Base-by-base conservation (phyloP, 1,284 basidiomycete genomes). In the Trametes versicolor region DNA sequence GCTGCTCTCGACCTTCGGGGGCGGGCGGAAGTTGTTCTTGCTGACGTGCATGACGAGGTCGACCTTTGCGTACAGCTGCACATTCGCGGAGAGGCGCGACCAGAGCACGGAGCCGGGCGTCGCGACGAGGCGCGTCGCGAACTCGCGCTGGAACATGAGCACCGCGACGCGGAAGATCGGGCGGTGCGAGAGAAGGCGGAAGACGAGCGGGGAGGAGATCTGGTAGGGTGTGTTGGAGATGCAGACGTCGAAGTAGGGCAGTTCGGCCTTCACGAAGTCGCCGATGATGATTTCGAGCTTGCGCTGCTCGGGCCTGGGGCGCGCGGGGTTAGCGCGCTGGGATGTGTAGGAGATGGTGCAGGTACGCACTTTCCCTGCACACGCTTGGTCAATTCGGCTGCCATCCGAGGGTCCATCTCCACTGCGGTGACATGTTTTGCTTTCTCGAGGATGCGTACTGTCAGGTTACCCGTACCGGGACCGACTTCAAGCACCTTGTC, bases 391-490 rank as follows among this genome's bases (percentile, higher is more conserved):
- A 99, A 87, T 78, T 99, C 97, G 52, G 96, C 96, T 21, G 97
- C 97, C 97, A 99, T 99, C 43, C 98, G 90, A 70, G 98, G 98
- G 77, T 99, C 98, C 95, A 99, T 98, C 78, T 99, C 98, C 34
- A 99, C 90, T 0, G 96, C 97, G 0, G 93, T 94, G 34, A 95
- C 91, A 81, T 93, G 92, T 75, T 97, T 97, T 67, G 94, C 94
- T 79, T 96, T 93, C 73, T 98, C 95, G 43, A 99, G 81, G 69
- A 99, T 99, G 73, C 93, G 85, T 19, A 98, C 92, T 0, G 98
- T 99, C 75, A 99, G 78, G 77, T 99, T 99, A 70, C 98, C 98
- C 2, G 98, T 99, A 81, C 98, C 98, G 13, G 98, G 98, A 76
- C 97, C 98, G 59, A 99, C 96, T 81, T 99, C 97, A 56, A 99